Conservation (phyloP, 805 yeast species). For the Candida namnaoensis region DNA sequence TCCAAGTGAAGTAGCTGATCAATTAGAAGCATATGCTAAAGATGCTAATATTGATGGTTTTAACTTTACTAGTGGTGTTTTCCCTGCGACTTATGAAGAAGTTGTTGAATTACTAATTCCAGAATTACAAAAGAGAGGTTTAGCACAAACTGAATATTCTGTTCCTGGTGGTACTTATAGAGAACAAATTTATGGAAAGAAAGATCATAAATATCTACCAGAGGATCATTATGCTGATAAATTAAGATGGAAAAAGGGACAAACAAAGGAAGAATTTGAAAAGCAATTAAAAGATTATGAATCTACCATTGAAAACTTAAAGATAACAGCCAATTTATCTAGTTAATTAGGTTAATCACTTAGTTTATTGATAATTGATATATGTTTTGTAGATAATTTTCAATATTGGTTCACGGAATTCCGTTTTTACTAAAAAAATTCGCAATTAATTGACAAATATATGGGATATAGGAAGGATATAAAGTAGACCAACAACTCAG, state of each 20-base stretch:
- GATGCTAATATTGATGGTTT: constrained; percentile 29
- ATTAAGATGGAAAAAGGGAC: constrained; percentile 13
- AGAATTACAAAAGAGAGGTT: constrained; percentile 22
- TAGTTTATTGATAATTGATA: no score
- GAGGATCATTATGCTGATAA: constrained; percentile 3
- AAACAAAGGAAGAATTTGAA: constrained; percentile 18
- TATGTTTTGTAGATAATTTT: no score
- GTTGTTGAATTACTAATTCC: constrained; percentile 24
- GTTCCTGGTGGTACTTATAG: constrained; percentile 21
- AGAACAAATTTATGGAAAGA: constrained; percentile 13
- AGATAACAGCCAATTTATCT: background rate
- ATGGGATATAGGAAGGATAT: no score
- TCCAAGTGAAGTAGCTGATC: constrained; percentile 25
- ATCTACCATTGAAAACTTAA: background rate
- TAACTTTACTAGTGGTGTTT: constrained; percentile 24
- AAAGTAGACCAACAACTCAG: no score
- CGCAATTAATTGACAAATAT: no score
- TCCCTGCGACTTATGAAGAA: constrained; percentile 28
- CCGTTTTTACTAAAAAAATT: no score
- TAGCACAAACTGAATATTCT: constrained; percentile 24
- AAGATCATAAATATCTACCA: constrained; percentile 5
- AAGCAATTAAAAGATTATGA: background rate
- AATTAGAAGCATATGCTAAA: constrained; percentile 28
- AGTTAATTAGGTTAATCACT: no score
- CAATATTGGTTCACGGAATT: no score